phyloP scores from a whole-genome alignment of 1,284 basidiomycete genomes.

The Cryptococcus amylolentus region DNA sequence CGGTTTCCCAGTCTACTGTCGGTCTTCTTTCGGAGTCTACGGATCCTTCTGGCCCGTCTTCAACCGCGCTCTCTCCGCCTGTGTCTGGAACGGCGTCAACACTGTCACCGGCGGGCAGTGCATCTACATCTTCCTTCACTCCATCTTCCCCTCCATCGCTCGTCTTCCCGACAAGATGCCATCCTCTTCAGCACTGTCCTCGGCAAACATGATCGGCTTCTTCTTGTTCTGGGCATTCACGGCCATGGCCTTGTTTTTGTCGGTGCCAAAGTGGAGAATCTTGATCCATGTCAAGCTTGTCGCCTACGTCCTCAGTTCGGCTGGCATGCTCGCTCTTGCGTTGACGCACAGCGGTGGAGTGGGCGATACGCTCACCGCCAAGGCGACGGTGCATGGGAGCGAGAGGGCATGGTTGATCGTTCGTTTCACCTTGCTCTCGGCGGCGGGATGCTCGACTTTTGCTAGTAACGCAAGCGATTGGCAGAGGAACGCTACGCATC shows the following conservation, averaged over 20 bases:
- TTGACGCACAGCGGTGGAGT: constrained; percentile 49
- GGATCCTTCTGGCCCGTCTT: constrained; percentile 76
- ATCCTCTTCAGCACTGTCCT: constrained; percentile 57
- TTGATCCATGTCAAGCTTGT: constrained; percentile 35
- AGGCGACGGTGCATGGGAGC: constrained; percentile 58
- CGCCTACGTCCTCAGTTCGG: constrained; percentile 26
- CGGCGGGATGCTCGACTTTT: constrained; percentile 58
- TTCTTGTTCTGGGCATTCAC: constrained; percentile 79
- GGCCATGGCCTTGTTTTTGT: constrained; percentile 71
- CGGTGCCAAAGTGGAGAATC: constrained; percentile 59
- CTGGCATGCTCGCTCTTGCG: constrained; percentile 33
- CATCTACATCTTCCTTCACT: constrained; percentile 64
- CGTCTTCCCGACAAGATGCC: constrained; percentile 66
- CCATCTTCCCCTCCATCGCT: constrained; percentile 69
- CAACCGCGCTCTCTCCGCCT: constrained; percentile 65
- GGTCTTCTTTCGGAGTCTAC: constrained; percentile 72
- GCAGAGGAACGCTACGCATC: constrained; percentile 61
- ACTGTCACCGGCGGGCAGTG: constrained; percentile 53
- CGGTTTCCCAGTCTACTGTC: constrained; percentile 72
- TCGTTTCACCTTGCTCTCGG: constrained; percentile 70
- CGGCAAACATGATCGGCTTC: constrained; percentile 59
- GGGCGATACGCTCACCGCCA: constrained; percentile 72
- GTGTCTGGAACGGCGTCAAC: constrained; percentile 57
- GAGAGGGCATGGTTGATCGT: constrained; percentile 51
- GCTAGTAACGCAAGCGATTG: constrained; percentile 72